Base-by-base conservation (phyloP, 208 protist genomes). In the Acanthamoeba rhysodes region DNA sequence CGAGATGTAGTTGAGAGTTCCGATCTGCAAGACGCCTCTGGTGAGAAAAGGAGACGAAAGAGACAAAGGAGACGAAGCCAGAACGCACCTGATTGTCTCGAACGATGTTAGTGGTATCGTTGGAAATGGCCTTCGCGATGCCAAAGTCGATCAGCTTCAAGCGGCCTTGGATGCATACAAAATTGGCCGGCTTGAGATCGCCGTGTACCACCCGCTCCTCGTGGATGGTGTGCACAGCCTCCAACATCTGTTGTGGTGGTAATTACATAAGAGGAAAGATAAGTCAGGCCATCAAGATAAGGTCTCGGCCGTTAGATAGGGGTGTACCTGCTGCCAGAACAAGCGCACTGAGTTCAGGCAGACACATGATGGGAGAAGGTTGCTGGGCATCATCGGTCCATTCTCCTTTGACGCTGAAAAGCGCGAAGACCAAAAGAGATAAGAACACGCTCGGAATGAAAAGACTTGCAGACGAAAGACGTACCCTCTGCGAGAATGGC, bases 101-200 rank as follows among this genome's bases (percentile, higher is more conserved):
- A 14, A 97, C 41, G 68, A 98, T 97, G 64, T 97, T 97, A 2
- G 98, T 98, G 0, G 97, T 98, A 34, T 98, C 97, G 22, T 94
- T 87, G 53, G 97, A 74, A 9, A 98, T 97, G 8, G 82, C 92
- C 66, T 98, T 97, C 0, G 98, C 98, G 92, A 99, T 99, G 55
- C 98, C 98, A 98, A 99, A 99, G 95, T 99, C 98, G 74, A 99
- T 99, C 27, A 99, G 88, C 96, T 99, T 99, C 4, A 99, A 95
- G 55, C 48, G 48, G 12, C 98, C 98, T 48, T 97, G 72, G 9
- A 98, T 97, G 2, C 97, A 95, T 0, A 99, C 94, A 91, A 99
- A 99, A 95, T 99, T 99, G 16, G 98, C 97, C 7, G 98, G 98
- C 95, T 99, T 99, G 18, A 99, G 94, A 95, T 99, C 98, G 14